Evolutionary conservation across 495 filamentous ascomycete genomes (phyloP).

Genomic region (Annulohypoxylon maeteangense): DNA sequence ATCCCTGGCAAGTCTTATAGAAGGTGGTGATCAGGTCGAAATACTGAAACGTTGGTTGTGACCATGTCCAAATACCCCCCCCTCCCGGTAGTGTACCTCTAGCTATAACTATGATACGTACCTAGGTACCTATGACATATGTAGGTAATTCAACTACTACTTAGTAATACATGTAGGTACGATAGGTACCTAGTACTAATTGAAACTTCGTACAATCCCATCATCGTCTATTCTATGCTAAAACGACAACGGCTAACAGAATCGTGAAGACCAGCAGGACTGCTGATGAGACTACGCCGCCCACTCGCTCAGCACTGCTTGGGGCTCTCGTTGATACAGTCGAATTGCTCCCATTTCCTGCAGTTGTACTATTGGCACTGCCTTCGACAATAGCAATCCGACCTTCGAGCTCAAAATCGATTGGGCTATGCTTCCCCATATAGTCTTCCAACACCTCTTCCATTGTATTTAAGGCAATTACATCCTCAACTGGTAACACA

Average conservation of each 20-base stretch:
- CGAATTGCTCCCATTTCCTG: not conserved
- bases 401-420: conserved; percentile 60
- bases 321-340: not conserved
- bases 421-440: conserved; percentile 55
- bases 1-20: too few relatives aligned
- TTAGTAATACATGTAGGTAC: too few relatives aligned
- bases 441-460: conserved; percentile 63
- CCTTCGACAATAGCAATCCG: conserved; percentile 55
- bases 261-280: conserved; percentile 4
- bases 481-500: conserved; percentile 48
- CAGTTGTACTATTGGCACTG: conserved; percentile 14
- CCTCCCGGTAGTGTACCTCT: too few relatives aligned
- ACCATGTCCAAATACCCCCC: too few relatives aligned
- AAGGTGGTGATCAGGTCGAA: too few relatives aligned
- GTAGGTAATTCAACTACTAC: too few relatives aligned
- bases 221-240: conserved; percentile 9
- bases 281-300: not conserved
- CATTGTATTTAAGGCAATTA: conserved; percentile 59
- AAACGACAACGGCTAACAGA: conserved; percentile 6
- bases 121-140: too few relatives aligned
- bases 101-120: too few relatives aligned
- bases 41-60: too few relatives aligned
- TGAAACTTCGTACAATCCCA: too few relatives aligned
- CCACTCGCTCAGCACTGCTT: conserved; percentile 4
- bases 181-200: too few relatives aligned